Evolutionary conservation across 306 rosid genomes (phyloP).

Genomic region (Medicago ruthenica): DNA sequence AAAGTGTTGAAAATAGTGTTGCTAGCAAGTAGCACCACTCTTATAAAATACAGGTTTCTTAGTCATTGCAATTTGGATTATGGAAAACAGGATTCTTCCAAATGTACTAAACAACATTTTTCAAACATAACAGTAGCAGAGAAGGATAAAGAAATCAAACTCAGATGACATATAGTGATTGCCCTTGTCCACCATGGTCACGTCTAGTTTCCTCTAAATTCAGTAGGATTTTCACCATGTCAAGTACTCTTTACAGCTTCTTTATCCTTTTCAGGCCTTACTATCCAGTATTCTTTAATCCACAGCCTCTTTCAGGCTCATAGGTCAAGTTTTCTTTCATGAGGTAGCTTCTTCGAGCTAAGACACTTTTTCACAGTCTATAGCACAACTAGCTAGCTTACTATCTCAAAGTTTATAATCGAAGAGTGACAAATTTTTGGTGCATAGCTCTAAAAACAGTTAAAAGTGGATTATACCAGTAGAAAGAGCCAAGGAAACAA

Average conservation of each 20-base stretch:
- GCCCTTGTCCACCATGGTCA: not conserved
- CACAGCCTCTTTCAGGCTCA: slow-evolving; percentile 7
- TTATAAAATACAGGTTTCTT: not conserved
- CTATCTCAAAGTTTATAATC: not conserved
- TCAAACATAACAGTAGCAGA: not conserved
- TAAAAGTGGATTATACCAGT: slow-evolving; percentile 8
- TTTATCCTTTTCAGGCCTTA: not conserved
- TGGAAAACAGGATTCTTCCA: slow-evolving; percentile 1
- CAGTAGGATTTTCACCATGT: not conserved
- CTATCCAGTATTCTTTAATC: not conserved
- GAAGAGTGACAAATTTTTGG: not conserved
- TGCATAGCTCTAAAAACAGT: not conserved
- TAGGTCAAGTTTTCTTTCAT: not conserved
- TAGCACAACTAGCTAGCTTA: slow-evolving; percentile 12
- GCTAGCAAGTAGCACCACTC: too few species aligned
- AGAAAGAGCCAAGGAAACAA: not conserved
- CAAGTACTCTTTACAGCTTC: not conserved
- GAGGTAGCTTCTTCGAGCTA: not conserved
- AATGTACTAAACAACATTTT: not conserved
- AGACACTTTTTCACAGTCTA: not conserved
- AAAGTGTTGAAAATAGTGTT: too few species aligned
- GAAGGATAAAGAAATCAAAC: not conserved
- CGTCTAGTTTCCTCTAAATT: not conserved
- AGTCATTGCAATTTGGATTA: not conserved
- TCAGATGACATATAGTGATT: not conserved